Base-by-base conservation (phyloP, 257 asterid genomes). In the Lantana camara region DNA sequence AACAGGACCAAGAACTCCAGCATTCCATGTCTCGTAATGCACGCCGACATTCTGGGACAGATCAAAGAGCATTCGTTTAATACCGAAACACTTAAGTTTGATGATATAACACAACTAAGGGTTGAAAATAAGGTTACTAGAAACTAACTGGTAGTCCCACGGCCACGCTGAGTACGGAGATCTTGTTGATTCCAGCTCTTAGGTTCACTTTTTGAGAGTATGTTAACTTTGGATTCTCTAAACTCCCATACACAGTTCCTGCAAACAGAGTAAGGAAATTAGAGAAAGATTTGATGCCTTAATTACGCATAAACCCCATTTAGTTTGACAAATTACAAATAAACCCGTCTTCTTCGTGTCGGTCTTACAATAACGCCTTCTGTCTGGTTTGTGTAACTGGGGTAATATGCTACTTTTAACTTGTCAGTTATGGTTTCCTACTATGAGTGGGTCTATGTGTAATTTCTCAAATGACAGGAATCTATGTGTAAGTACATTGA, bases 1-100 rank as follows among this genome's bases (percentile, higher is more conserved):
- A 57, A 86, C 71, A 5, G 96, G 96, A 67, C 96, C 96, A 13
- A 89, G 84, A 81, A 89, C 86, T 35, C 96, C 95, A 0, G 81
- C 60, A 60, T 79, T 89, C 89, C 89, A 86, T 15, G 52, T 80
- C 75, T 89, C 95, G 19, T 60, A 89, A 59, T 86, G 91, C 64
- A 77, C 1, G 2, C 92, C 93, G 24, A 84, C 95, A 57, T 89
- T 89, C 96, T 89, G 84, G 57, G 63, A 80, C 14, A 38, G 52
- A 34, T 52, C 14, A 12, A 2, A n/a, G 9, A 3, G 7, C 29
- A 38, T 2, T n/a, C n/a, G n/a, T n/a, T 27, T 27, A 27, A 27
- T 27, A 5, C 5, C 4, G 17, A 27, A 52, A 44, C 61, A 41
- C 41, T 29, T 9, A 15, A 11, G 13, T 34, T 34, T 38, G 10